phyloP scores from a whole-genome alignment of 495 filamentous ascomycete genomes.

The Penicillium daleae region DNA sequence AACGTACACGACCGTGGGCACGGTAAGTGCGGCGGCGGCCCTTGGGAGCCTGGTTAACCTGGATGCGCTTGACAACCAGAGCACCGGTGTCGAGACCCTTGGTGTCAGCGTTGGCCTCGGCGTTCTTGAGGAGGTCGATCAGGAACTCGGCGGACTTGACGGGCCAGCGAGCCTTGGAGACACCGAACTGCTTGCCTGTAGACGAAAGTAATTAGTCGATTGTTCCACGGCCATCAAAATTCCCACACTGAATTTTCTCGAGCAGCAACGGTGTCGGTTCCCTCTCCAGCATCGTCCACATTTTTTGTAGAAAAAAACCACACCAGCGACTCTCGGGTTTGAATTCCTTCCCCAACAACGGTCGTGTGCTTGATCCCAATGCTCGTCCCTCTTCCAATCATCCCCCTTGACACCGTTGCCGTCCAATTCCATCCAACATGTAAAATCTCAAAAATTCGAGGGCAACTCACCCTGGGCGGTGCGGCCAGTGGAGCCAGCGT shows the following conservation, averaged over 20 bases:
- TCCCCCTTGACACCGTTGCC: slow-evolving; percentile 24
- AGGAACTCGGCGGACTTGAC: slow-evolving; percentile 98
- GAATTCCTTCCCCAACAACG: too few species aligned
- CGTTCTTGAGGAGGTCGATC: slow-evolving; percentile 95
- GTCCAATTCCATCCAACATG: slow-evolving; percentile 14
- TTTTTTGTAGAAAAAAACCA: background rate
- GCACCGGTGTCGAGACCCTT: slow-evolving; percentile 98
- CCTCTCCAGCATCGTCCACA: slow-evolving; percentile 2
- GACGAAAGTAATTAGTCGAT: slow-evolving; percentile 29
- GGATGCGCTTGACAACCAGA: slow-evolving; percentile 98
- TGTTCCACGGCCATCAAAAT: slow-evolving; percentile 13
- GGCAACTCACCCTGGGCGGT: slow-evolving; percentile 87
- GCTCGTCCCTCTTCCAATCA: background rate
- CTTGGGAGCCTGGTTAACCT: slow-evolving; percentile 99
- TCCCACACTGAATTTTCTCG: slow-evolving; percentile 21
- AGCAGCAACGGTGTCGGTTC: slow-evolving; percentile 29
- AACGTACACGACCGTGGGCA: slow-evolving; percentile 98
- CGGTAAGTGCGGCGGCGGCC: slow-evolving; percentile 97
- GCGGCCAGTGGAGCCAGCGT: slow-evolving; percentile 90
- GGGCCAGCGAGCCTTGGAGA: slow-evolving; percentile 96
- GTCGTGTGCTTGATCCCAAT: slow-evolving; percentile 12
- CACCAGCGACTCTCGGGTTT: background rate
- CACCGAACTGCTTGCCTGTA: slow-evolving; percentile 97
- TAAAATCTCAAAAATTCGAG: slow-evolving; percentile 17
- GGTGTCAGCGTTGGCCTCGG: slow-evolving; percentile 97